phyloP scores from a whole-genome alignment of 164 flowering plant genomes.

The Taxillus chinensis region DNA sequence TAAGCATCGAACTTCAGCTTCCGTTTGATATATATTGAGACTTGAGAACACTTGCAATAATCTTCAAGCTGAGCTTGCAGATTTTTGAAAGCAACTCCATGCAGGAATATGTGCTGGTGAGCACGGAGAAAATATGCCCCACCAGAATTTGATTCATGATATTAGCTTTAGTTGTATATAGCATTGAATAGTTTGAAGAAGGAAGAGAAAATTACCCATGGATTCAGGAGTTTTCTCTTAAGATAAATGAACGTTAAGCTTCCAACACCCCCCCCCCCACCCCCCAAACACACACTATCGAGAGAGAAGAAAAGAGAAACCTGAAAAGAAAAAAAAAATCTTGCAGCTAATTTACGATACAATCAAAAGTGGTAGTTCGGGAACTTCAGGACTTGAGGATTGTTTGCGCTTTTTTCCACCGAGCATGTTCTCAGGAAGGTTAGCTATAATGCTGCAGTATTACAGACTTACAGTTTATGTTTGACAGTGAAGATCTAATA shows the following conservation, averaged over 20 bases:
- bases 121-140: not conserved
- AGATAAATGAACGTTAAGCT: no score
- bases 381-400: constrained; percentile 80
- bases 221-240: no score
- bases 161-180: not conserved
- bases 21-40: no score
- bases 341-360: constrained; percentile 93
- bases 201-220: no score
- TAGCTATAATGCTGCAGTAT: constrained; percentile 6
- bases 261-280: no score
- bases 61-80: no score
- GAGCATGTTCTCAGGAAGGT: constrained; percentile 90
- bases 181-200: no score
- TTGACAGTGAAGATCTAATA: not conserved
- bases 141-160: not conserved
- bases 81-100: not conserved
- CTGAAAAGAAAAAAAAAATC: not conserved
- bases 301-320: no score
- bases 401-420: constrained; percentile 88
- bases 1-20: no score
- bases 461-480: constrained; percentile 1
- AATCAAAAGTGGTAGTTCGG: constrained; percentile 65
- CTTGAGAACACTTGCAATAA: no score
- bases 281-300: no score
- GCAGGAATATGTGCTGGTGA: not conserved